Evolutionary conservation across 2,329 filamentous ascomycete species (phyloP).

Genomic region (Exophiala spinifera): DNA sequence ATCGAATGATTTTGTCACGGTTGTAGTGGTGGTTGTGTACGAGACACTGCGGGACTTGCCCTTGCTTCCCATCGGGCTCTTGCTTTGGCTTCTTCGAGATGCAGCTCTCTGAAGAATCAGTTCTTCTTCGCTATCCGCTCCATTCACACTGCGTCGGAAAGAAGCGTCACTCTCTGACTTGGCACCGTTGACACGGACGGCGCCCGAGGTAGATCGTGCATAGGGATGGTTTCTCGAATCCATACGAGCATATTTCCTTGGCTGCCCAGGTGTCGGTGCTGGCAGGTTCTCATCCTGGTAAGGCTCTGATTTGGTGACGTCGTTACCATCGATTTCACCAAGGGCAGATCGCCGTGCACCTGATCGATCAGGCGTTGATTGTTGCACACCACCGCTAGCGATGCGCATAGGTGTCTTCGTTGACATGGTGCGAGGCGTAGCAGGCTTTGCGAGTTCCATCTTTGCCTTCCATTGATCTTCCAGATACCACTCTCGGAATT

Average conservation of each 20-base stretch:
- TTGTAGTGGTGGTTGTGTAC: slow-evolving; percentile 30
- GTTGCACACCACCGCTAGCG: slow-evolving; percentile 62
- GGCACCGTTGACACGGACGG: slow-evolving; percentile 32
- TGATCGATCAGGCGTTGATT: slow-evolving; percentile 70
- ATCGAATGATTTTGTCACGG: slow-evolving; percentile 27
- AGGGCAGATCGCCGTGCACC: slow-evolving; percentile 67
- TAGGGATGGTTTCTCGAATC: slow-evolving; percentile 74
- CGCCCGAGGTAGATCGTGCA: slow-evolving; percentile 53
- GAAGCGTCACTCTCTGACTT: slow-evolving; percentile 56
- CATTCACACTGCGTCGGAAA: slow-evolving; percentile 58
- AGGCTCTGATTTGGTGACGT: slow-evolving; percentile 48
- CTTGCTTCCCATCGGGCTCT: slow-evolving; percentile 25
- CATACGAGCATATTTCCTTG: slow-evolving; percentile 77
- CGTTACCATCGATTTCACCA: slow-evolving; percentile 89
- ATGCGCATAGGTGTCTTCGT: slow-evolving; percentile 55
- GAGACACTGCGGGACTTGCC: slow-evolving; percentile 32
- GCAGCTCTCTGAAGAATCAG: slow-evolving; percentile 71
- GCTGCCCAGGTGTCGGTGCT: slow-evolving; percentile 91
- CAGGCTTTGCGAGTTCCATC: slow-evolving; percentile 62
- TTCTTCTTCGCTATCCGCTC: slow-evolving; percentile 75
- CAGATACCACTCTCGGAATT: slow-evolving; percentile 97
- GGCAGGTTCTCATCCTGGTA: slow-evolving; percentile 89
- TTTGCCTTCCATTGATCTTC: slow-evolving; percentile 78
- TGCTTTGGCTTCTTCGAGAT: slow-evolving; percentile 46
- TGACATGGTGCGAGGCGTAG: slow-evolving; percentile 53